Evolutionary conservation across 192 early-diverging fungal species (phyloP), one percentile per base, ranked within the genome.

Genomic region (Mortierella hygrophila): DNA sequence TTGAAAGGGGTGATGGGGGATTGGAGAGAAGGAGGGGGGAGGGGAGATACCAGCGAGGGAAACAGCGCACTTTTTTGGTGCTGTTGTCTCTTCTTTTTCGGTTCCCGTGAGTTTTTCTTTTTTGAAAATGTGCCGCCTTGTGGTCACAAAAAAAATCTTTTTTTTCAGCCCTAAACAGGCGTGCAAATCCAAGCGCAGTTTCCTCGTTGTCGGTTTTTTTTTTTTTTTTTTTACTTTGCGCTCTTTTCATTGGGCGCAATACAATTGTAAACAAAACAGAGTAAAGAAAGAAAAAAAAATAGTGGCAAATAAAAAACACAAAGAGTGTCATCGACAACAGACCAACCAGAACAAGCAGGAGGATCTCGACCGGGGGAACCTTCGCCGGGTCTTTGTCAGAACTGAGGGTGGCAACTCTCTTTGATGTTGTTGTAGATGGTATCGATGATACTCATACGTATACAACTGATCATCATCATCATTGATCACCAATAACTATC

Each of bases 191-290:
- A 71, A 75, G 74, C 80, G 74, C 80, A 75, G 44, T 81, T 81
- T 81, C 49, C 49, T 52, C 49, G 47, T 18, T 49, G 47, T 49
- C 47, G 35, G 1, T 35, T 35, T 35, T 46, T 55, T 54, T 81
- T 81, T 75, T 71, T 42, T 23, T 46, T 38, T 72, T 52, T 37
- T 72, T 82, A 63, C 38, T 71, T 15, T 44, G 68, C 41, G 68
- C 81, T 76, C 42, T 42, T 82, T 70, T 82, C 81, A 82, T 82
- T 82, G 81, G 81, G 81, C 81, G 81, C 75, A 82, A 77, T 77
- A 72, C 40, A 76, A 35, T n/a, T 57, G 72, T 74, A 74, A 74
- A 74, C 72, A 74, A 74, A 74, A 74, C 26, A 42, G 47, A 75
- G 23, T 55, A 35, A 75, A 49, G 21, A 23, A 49, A 65, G 10